Conservation (phyloP, 768 basidiomycete species). For the Suillus hirtellus region DNA sequence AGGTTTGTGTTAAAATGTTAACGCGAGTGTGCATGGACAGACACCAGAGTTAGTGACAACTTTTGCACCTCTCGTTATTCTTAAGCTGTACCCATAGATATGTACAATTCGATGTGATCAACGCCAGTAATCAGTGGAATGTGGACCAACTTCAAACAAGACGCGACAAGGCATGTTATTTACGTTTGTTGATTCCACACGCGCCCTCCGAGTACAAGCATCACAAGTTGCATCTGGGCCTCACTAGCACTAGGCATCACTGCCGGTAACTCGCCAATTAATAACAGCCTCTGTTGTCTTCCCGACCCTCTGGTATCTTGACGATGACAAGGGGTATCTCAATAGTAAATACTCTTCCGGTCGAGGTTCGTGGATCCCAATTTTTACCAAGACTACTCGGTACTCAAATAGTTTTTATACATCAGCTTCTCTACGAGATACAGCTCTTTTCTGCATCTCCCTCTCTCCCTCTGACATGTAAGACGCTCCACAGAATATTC, state of each 20-base stretch:
- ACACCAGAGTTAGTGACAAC: no score
- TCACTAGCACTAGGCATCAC: no score
- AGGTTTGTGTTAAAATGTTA: no score
- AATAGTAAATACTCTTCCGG: conserved; percentile 30
- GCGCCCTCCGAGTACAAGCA: no score
- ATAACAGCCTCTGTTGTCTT: not conserved
- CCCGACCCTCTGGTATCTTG: not conserved
- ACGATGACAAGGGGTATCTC: conserved; percentile 2
- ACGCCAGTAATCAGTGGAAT: no score
- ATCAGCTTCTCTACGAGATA: conserved; percentile 77
- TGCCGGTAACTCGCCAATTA: no score
- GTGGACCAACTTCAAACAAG: conserved; percentile 14
- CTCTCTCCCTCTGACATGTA: conserved; percentile 59
- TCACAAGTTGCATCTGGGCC: no score
- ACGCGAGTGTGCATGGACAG: no score
- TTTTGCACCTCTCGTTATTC: no score
- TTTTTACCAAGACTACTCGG: conserved; percentile 3
- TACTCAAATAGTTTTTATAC: conserved; percentile 8
- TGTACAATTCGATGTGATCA: no score
- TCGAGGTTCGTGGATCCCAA: conserved; percentile 31
- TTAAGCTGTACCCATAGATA: no score
- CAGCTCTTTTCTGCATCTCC: conserved; percentile 70
- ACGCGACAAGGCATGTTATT: conserved; percentile 19
- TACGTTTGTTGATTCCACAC: conserved; percentile 15
- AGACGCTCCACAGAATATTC: conserved; percentile 54